phyloP scores from a whole-genome alignment of 345 rosid species.

The Eucalyptus marginata region DNA sequence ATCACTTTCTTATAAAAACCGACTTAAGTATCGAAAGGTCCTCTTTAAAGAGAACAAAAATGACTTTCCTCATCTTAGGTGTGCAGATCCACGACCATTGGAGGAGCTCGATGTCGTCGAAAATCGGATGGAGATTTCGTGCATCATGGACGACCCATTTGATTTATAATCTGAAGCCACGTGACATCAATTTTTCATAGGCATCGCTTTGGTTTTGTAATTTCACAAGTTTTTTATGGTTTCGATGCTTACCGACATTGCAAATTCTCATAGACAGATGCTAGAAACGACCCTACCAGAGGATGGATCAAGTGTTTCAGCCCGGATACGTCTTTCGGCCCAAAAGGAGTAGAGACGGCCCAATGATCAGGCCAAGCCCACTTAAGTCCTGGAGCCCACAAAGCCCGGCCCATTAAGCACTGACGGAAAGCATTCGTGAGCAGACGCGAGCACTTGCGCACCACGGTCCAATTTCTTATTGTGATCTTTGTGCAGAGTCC shows the following conservation, averaged over 20 bases:
- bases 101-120: background rate
- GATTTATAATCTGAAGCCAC: background rate
- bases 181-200: background rate
- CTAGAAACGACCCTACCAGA: background rate
- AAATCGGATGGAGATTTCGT: background rate
- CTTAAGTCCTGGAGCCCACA: background rate
- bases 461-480: background rate
- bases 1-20: background rate
- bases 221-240: background rate
- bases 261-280: rapidly evolving
- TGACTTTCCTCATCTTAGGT: background rate
- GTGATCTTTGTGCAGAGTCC: background rate
- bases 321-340: background rate
- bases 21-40: background rate
- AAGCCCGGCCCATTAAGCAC: background rate
- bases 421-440: background rate
- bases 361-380: background rate
- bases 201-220: background rate
- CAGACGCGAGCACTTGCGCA: background rate
- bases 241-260: background rate
- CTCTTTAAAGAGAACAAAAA: rapidly evolving
- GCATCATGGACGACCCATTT: background rate
- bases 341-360: background rate
- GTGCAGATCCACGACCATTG: background rate
- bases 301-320: background rate